Conservation (phyloP, 2,329 filamentous ascomycete genomes). For the Macrophomina phaseolina region DNA sequence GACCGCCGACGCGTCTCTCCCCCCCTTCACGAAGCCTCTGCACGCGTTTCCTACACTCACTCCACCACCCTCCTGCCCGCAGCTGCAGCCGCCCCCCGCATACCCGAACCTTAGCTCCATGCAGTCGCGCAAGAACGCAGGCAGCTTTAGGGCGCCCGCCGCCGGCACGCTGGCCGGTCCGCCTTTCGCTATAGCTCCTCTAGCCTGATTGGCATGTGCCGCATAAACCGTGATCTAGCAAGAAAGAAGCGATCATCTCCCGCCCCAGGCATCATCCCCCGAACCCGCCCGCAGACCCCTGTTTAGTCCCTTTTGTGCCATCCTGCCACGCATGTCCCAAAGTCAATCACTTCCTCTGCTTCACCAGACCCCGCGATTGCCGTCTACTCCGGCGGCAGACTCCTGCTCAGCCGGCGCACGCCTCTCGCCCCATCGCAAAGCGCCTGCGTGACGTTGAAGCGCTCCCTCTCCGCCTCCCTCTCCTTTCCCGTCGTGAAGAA, state of each 20-base stretch:
- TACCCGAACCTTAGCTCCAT: not conserved
- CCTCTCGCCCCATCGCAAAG: slow-evolving; percentile 40
- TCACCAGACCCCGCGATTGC: not conserved
- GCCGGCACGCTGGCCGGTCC: not conserved
- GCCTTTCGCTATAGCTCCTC: not conserved
- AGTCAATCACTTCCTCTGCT: too few relatives aligned
- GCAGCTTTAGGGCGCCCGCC: not conserved
- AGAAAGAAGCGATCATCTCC: slow-evolving; percentile 6
- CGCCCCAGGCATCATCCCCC: slow-evolving; percentile 2
- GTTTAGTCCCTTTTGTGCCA: not conserved
- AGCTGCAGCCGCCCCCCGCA: slow-evolving; percentile 1
- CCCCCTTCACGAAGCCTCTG: not conserved
- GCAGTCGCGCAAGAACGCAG: not conserved
- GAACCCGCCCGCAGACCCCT: not conserved
- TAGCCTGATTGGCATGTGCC: not conserved
- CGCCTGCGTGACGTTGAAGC: slow-evolving; percentile 28
- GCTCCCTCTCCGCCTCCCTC: slow-evolving; percentile 7
- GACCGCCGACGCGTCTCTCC: not conserved
- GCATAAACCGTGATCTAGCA: slow-evolving; percentile 8
- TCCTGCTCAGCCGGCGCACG: slow-evolving; percentile 42
- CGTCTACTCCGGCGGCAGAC: slow-evolving; percentile 30
- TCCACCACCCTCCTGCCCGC: not conserved
- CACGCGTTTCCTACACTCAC: not conserved
- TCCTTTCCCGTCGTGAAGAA: slow-evolving; percentile 26
- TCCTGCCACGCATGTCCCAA: not conserved